Percentiles rank a stretch among this genome's conserved stretches.
Conservation (phyloP, 106 monocot genomes). For the Dendrobium chrysotoxum region DNA sequence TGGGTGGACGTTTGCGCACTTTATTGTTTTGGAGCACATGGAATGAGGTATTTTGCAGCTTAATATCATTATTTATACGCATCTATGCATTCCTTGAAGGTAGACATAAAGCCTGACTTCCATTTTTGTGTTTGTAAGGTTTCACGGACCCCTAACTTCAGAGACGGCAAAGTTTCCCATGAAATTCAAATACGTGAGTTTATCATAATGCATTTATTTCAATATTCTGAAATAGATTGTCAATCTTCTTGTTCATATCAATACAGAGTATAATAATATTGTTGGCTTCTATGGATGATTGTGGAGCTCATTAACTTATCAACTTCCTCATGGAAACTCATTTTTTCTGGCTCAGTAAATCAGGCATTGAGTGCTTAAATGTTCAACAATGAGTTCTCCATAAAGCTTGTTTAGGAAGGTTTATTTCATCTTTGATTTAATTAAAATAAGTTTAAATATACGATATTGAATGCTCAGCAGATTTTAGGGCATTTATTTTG, state of each 20-base stretch:
- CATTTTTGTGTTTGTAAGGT: constrained; percentile 17
- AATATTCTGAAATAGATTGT: not conserved
- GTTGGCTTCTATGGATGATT: too few species aligned
- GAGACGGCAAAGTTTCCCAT: constrained; percentile 17
- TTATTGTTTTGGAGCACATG: not conserved
- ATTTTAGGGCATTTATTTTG: not conserved
- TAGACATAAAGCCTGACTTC: not conserved
- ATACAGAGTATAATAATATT: not conserved
- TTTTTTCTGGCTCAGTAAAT: not conserved
- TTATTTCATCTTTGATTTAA: not conserved
- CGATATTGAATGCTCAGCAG: not conserved
- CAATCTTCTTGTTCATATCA: not conserved
- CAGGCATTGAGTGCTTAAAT: not conserved
- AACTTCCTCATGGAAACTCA: not conserved
- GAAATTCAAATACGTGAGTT: constrained; percentile 30
- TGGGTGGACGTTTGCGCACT: not conserved
- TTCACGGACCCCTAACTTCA: constrained; percentile 23
- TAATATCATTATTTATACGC: not conserved
- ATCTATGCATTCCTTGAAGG: not conserved
- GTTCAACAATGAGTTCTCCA: not conserved
- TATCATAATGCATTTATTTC: not conserved
- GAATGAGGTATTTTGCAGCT: not conserved
- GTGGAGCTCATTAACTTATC: too few species aligned
- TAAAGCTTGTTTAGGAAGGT: not conserved
- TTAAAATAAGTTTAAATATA: not conserved